Evolutionary conservation across 2,329 filamentous ascomycete species (phyloP).

Genomic region (Cladosporium oxysporum): DNA sequence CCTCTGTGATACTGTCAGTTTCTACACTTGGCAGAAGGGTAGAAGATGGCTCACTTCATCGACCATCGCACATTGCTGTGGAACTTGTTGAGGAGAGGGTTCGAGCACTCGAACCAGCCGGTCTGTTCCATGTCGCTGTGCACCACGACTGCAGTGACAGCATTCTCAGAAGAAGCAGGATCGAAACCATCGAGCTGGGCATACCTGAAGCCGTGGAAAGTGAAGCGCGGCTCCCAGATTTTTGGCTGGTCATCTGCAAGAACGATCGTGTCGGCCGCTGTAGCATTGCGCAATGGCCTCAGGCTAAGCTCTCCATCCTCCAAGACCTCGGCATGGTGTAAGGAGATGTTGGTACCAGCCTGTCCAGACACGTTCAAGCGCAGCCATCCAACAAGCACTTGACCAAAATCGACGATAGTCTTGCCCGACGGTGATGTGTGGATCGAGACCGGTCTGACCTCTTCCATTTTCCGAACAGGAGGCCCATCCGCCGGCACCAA

Average conservation of each 20-base stretch:
- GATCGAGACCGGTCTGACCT: constrained; percentile 32
- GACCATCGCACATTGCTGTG: constrained; percentile 59
- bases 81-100: constrained; percentile 55
- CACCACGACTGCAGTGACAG: constrained; percentile 45
- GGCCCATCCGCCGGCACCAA: constrained; percentile 46
- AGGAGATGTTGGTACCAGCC: constrained; percentile 45
- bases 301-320: constrained; percentile 48
- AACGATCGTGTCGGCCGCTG: constrained; percentile 45
- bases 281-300: constrained; percentile 49
- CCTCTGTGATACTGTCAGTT: constrained; percentile 34
- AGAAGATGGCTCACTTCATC: constrained; percentile 43
- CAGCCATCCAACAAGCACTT: constrained; percentile 58
- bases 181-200: constrained; percentile 51
- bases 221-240: constrained; percentile 52
- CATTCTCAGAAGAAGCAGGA: constrained; percentile 29
- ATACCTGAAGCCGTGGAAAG: constrained; percentile 58
- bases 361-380: constrained; percentile 42
- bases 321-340: constrained; percentile 59
- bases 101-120: constrained; percentile 55
- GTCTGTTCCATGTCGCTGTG: constrained; percentile 56
- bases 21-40: not conserved
- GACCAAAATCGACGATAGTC: constrained; percentile 58
- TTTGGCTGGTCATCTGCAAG: constrained; percentile 33
- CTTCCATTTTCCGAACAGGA: constrained; percentile 45
- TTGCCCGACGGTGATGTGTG: constrained; percentile 46